These are phyloP conservation scores for Melampsora americana DNA, from an alignment of 1,284 basidiomycete genomes.

Conservation along the genomic window DNA sequence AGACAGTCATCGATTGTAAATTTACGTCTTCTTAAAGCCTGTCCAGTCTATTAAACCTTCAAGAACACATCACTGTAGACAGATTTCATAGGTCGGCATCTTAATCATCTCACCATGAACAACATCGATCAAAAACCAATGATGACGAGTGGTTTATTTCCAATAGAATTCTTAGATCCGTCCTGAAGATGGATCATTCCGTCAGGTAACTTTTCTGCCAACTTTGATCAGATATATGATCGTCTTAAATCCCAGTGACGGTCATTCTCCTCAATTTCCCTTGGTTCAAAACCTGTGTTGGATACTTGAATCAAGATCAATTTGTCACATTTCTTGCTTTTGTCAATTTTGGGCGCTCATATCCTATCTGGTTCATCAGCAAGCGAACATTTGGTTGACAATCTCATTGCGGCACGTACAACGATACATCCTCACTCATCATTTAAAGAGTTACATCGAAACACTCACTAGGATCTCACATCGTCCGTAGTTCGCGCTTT, in stretches of 20 bases:
- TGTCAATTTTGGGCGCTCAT: conserved; percentile 39
- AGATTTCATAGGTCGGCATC: conserved; percentile 51
- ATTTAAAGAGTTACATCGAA: not conserved
- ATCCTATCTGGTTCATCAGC: conserved; percentile 44
- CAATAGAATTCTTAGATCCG: conserved; percentile 25
- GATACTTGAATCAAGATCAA: conserved; percentile 42
- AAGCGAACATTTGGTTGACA: conserved; percentile 1
- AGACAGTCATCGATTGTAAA: conserved; percentile 46
- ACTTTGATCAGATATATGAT: not conserved
- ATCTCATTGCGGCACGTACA: not conserved
- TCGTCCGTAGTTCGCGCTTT: not conserved
- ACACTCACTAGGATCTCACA: not conserved
- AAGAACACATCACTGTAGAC: conserved; percentile 54
- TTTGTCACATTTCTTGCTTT: conserved; percentile 39
- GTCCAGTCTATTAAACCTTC: conserved; percentile 52
- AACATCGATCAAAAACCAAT: not conserved
- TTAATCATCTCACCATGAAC: conserved; percentile 1
- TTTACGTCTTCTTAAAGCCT: conserved; percentile 50
- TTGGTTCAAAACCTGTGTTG: conserved; percentile 43
- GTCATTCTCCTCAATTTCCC: conserved; percentile 21
- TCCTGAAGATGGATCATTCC: conserved; percentile 45
- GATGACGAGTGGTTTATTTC: not conserved
- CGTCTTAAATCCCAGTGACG: not conserved
- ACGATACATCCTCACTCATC: not conserved
- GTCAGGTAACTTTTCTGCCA: not conserved